Evolutionary conservation across 164 flowering plant genomes (phyloP), one percentile per base, ranked within the genome.

Genomic region (Vitis cinerea): DNA sequence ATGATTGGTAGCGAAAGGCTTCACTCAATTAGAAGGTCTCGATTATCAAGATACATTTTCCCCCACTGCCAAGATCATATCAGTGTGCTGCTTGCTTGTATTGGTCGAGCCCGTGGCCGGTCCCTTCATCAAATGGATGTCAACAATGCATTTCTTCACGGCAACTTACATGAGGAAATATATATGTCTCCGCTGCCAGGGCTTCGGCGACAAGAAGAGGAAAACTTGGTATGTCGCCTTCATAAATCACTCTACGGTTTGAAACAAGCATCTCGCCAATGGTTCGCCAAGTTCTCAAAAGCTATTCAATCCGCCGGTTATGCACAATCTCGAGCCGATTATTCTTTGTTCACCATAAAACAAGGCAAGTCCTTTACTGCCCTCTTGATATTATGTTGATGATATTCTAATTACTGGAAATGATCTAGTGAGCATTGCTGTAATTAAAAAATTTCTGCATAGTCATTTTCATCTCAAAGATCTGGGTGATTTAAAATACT

Each of bases 121-220:
- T 61, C 50, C 23, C 64, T 61, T 61, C 48, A 61, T 29, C 3
- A 61, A 11, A 19, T 61, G 47, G 64, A 61, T 16, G 64, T 61
- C 50, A 61, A 61, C 47, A 61, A 27, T 9, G 1, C 54, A 19
- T 61, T 31, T 30, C 64, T 10, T 61, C 44, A 29, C 8, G 12
- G 12, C 1, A 2, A 61, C 4, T 27, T 61, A 16, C 9, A 12
- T 61, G 64, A 61, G 12, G 44, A 61, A 31, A 61, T 61, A 61
- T 61, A 29, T 16, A 19, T 27, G 44, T 10, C 11, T 19, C 23
- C 1, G 1, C 50, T 50, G 48, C 64, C 16, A 61, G 64, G 16
- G 48, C 48, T 61, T 61, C 44, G 10, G 17, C 14, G 11, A 61
- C 44, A 1, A 4, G n/a, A 50, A 8, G 48, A 61, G 15, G 48